Conservation (phyloP, 208 protist genomes). For the Blechomonas ayalai region DNA sequence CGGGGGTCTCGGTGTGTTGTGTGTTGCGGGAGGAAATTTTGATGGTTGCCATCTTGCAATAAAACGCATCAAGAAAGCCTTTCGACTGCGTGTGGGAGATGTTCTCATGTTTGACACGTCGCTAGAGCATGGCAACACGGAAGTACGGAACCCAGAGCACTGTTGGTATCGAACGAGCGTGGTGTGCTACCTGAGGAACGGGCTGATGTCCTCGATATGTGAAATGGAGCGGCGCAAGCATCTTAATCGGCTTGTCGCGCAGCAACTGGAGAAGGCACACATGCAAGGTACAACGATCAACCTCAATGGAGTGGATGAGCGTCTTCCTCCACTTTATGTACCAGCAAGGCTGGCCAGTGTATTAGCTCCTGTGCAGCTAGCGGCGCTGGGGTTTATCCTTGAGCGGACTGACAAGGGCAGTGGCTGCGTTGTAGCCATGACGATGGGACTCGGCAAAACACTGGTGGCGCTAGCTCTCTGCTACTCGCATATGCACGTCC, state of each 20-base stretch:
- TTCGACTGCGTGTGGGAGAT: slow-evolving; percentile 70
- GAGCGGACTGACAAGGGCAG: slow-evolving; percentile 46
- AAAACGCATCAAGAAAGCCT: slow-evolving; percentile 57
- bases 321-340: slow-evolving; percentile 53
- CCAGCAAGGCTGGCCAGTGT: slow-evolving; percentile 29
- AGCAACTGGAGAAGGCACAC: slow-evolving; percentile 14
- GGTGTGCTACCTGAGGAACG: slow-evolving; percentile 82
- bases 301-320: slow-evolving; percentile 45
- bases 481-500: slow-evolving; percentile 52
- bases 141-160: slow-evolving; percentile 32
- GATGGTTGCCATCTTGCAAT: slow-evolving; percentile 86
- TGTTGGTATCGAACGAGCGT: slow-evolving; percentile 69
- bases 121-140: slow-evolving; percentile 87
- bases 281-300: slow-evolving; percentile 37
- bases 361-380: slow-evolving; percentile 60
- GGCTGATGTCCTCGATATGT: slow-evolving; percentile 67
- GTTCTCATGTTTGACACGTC: slow-evolving; percentile 87
- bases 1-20: slow-evolving; percentile 64
- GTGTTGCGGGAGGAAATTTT: slow-evolving; percentile 80
- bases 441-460: slow-evolving; percentile 89
- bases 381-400: slow-evolving; percentile 65
- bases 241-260: slow-evolving; percentile 34
- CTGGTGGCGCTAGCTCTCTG: slow-evolving; percentile 72
- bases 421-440: slow-evolving; percentile 79
- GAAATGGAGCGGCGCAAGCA: slow-evolving; percentile 65